phyloP scores from a whole-genome alignment of 2,329 filamentous ascomycete species.

The Talaromyces pinophilus region DNA sequence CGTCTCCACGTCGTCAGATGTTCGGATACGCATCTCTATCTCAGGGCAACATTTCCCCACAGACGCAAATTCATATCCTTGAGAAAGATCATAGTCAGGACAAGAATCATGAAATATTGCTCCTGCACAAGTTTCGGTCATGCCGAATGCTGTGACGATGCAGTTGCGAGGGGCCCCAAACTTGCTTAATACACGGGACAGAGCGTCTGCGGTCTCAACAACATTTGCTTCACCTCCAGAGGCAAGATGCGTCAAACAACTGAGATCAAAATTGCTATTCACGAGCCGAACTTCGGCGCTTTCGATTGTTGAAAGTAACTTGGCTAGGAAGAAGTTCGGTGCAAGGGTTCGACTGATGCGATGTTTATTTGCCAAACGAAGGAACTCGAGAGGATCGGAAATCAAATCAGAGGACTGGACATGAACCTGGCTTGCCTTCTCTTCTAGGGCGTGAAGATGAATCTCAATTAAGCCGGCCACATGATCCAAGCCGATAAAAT shows the following conservation, averaged over 20 bases:
- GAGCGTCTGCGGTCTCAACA: constrained; percentile 26
- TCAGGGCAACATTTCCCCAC: constrained; percentile 30
- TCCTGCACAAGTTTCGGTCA: constrained; percentile 27
- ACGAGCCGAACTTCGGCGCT: background rate
- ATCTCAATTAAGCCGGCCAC: constrained; percentile 41
- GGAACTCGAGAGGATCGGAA: constrained; percentile 33
- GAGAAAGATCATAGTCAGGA: constrained; percentile 18
- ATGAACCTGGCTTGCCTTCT: constrained; percentile 50
- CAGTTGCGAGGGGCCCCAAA: constrained; percentile 31
- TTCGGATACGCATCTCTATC: constrained; percentile 29
- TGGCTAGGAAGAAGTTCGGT: constrained; percentile 43
- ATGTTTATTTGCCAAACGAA: constrained; percentile 32
- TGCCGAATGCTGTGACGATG: constrained; percentile 29
- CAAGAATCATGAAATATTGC: constrained; percentile 19
- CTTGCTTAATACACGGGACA: constrained; percentile 24
- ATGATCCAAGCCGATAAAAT: constrained; percentile 45
- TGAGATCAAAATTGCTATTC: constrained; percentile 28
- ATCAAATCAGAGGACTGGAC: constrained; percentile 39
- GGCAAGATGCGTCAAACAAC: constrained; percentile 31
- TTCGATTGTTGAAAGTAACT: constrained; percentile 21
- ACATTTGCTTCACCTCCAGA: constrained; percentile 46
- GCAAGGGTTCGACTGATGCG: constrained; percentile 37
- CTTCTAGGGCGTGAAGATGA: constrained; percentile 42
- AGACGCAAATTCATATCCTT: constrained; percentile 24
- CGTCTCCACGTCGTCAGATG: background rate